Base-by-base conservation (phyloP, 1,284 basidiomycete genomes). In the Ustilago vetiveriae region DNA sequence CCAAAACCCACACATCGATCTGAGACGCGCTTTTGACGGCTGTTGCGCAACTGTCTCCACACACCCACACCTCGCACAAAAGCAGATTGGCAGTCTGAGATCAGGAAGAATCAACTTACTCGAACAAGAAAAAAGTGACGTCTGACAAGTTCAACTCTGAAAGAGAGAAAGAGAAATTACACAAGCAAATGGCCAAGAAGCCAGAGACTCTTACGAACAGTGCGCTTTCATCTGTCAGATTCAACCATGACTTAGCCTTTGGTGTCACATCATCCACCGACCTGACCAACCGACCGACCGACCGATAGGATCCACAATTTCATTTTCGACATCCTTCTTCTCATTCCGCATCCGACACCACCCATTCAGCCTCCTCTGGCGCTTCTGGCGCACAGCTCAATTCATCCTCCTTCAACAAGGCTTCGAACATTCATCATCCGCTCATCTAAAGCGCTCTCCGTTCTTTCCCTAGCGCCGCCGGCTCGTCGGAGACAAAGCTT, bases 401-500 rank as follows among this genome's bases (percentile, higher is more conserved):
- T n/a, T n/a, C n/a, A n/a, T n/a, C n/a, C n/a, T n/a, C n/a, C n/a
- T n/a, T n/a, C n/a, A n/a, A n/a, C n/a, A n/a, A n/a, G n/a, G n/a
- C n/a, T n/a, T n/a, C n/a, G n/a, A n/a, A n/a, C n/a, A n/a, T n/a
- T n/a, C n/a, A n/a, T n/a, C n/a, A n/a, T n/a, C n/a, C n/a, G n/a
- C n/a, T n/a, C n/a, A n/a, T n/a, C n/a, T n/a, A n/a, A n/a, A n/a
- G n/a, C n/a, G n/a, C n/a, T n/a, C n/a, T n/a, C n/a, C n/a, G n/a
- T n/a, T n/a, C n/a, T n/a, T n/a, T n/a, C n/a, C n/a, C n/a, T n/a
- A n/a, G n/a, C n/a, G n/a, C n/a, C n/a, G n/a, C n/a, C n/a, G n/a
- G n/a, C n/a, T n/a, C n/a, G n/a, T n/a, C n/a, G n/a, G n/a, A 4
- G 6, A 26, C 50, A 50, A 44, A 45, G 43, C 49, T 17, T 38